Conservation (phyloP, 805 yeast genomes). For the Monosporozyma aquatica region DNA sequence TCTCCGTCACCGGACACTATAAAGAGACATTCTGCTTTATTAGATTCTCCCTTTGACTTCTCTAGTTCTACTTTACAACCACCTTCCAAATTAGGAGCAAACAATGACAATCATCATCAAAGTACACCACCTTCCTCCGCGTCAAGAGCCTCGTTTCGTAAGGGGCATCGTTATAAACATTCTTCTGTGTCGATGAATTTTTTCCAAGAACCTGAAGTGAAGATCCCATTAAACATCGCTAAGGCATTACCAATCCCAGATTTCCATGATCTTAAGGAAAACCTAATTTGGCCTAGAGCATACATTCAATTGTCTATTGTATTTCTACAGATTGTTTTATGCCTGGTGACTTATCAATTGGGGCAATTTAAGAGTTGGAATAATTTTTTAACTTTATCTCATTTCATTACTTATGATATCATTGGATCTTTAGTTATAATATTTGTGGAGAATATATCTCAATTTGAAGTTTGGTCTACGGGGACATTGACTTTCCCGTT, state of each 20-base stretch:
- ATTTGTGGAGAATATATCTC: constrained; percentile 71
- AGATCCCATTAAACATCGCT: constrained; percentile 72
- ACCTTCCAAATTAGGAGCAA: not conserved
- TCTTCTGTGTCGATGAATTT: constrained; percentile 93
- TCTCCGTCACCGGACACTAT: constrained; percentile 22
- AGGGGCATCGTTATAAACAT: constrained; percentile 93
- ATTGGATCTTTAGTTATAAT: constrained; percentile 63
- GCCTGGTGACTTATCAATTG: constrained; percentile 46
- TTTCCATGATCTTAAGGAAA: constrained; percentile 48
- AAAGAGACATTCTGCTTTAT: constrained; percentile 16
- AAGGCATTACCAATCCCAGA: constrained; percentile 42
- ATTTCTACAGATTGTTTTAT: constrained; percentile 42
- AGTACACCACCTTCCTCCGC: constrained; percentile 17
- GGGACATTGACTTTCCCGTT: constrained; percentile 81
- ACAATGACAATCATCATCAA: constrained; percentile 2
- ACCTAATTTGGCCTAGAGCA: constrained; percentile 50
- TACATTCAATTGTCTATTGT: constrained; percentile 51
- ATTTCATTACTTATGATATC: constrained; percentile 79
- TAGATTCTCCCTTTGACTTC: constrained; percentile 27
- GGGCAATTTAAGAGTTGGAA: constrained; percentile 52
- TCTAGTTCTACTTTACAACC: constrained; percentile 11
- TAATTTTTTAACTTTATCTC: constrained; percentile 71
- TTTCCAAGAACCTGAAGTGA: constrained; percentile 82
- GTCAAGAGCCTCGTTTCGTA: constrained; percentile 59
- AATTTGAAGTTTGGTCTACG: constrained; percentile 84